phyloP scores from a whole-genome alignment of 2,329 filamentous ascomycete species.

The Venturia carpophila region DNA sequence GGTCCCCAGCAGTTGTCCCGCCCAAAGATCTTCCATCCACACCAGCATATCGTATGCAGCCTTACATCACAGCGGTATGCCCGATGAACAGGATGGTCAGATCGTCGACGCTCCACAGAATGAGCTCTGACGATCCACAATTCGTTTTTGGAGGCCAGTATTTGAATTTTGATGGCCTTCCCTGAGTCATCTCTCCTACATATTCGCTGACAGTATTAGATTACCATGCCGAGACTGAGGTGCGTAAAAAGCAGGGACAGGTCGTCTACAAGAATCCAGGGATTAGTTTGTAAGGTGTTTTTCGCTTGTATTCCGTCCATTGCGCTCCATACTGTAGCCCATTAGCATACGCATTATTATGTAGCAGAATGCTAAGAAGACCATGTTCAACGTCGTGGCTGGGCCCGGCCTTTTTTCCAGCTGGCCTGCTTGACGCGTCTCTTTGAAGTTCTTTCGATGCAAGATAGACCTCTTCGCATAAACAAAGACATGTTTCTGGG shows the following conservation, averaged over 20 bases:
- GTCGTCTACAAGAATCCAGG: slow-evolving; percentile 6
- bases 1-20: too few relatives aligned
- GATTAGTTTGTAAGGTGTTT: slow-evolving; percentile 20
- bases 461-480: background rate
- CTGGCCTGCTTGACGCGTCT: too few relatives aligned
- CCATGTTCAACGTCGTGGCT: too few relatives aligned
- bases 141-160: background rate
- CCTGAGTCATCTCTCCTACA: background rate
- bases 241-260: background rate
- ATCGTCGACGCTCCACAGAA: background rate
- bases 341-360: slow-evolving; percentile 6
- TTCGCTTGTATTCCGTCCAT: slow-evolving; percentile 18
- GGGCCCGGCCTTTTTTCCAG: too few relatives aligned
- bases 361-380: too few relatives aligned
- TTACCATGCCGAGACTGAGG: background rate
- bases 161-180: background rate
- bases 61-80: background rate
- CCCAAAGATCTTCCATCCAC: too few relatives aligned
- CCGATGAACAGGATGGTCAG: background rate
- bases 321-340: slow-evolving; percentile 14
- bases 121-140: background rate
- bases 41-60: background rate
- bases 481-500: background rate
- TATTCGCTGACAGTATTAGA: background rate
- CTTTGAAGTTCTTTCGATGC: background rate